phyloP scores from a whole-genome alignment of 208 protist genomes.

The Leishmania major region DNA sequence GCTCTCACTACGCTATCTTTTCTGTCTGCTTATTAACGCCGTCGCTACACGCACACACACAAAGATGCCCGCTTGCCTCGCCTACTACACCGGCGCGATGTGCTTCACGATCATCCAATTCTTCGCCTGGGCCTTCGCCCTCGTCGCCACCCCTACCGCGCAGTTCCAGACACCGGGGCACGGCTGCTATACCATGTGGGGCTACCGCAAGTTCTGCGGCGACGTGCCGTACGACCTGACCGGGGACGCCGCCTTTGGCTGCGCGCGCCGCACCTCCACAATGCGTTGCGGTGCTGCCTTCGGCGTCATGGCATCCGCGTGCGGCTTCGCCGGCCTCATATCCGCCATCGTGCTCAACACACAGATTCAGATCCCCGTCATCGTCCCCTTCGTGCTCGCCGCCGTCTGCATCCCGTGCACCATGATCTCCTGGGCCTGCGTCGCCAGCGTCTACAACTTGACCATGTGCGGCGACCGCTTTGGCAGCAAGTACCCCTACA shows the following conservation, averaged over 20 bases:
- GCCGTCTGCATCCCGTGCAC: constrained; percentile 37
- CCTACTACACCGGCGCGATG: constrained; percentile 32
- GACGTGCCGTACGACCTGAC: constrained; percentile 29
- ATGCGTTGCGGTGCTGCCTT: constrained; percentile 46
- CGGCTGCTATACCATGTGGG: constrained; percentile 56
- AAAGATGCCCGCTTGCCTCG: constrained; percentile 23
- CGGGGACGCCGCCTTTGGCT: constrained; percentile 31
- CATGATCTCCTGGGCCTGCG: constrained; percentile 50
- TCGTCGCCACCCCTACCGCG: constrained; percentile 41
- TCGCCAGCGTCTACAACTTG: constrained; percentile 41
- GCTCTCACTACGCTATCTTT: neutral
- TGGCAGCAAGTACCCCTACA: constrained; percentile 30
- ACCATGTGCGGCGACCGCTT: constrained; percentile 35
- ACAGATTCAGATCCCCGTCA: constrained; percentile 14
- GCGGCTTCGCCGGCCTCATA: constrained; percentile 38
- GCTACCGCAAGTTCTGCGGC: constrained; percentile 39
- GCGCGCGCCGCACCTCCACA: constrained; percentile 26
- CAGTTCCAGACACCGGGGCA: constrained; percentile 24
- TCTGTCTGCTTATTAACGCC: neutral
- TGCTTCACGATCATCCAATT: constrained; percentile 37
- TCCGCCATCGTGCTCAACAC: constrained; percentile 37
- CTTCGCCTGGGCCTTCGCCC: constrained; percentile 41
- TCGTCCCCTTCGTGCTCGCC: constrained; percentile 35
- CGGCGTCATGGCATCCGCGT: constrained; percentile 38
- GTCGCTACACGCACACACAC: neutral